A percentile compares a stretch with the other conserved stretches of the same genome.
These are phyloP conservation scores for Petunia axillaris DNA, from an alignment of 257 asterid species.

Conservation along the genomic window DNA sequence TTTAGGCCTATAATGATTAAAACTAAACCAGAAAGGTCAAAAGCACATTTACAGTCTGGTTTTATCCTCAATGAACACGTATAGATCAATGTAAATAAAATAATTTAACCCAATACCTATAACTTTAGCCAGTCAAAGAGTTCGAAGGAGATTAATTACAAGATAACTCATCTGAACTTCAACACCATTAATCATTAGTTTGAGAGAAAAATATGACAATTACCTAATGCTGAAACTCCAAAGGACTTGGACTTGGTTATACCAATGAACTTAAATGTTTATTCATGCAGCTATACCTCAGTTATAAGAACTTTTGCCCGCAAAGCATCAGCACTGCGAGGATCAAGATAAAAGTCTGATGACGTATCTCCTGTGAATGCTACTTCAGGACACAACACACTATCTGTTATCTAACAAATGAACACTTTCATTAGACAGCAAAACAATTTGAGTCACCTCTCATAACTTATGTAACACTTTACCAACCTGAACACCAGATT, in stretches of 20 bases:
- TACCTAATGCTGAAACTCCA: not conserved
- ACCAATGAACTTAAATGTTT: not conserved
- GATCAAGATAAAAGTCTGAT: constrained; percentile 80
- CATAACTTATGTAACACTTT: constrained; percentile 16
- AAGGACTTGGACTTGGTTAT: constrained; percentile 7
- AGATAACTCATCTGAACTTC: not conserved
- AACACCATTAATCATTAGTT: not conserved
- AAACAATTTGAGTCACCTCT: constrained; percentile 5
- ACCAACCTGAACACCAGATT: constrained; percentile 89
- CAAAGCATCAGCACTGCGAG: constrained; percentile 90
- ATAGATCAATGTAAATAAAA: not conserved
- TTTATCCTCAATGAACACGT: not conserved
- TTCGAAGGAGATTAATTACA: not conserved
- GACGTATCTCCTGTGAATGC: constrained; percentile 97
- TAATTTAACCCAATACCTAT: not conserved
- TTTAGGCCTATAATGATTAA: not conserved
- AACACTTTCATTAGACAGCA: constrained; percentile 1
- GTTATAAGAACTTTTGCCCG: constrained; percentile 93
- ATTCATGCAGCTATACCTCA: constrained; percentile 54
- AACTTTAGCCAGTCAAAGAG: not conserved
- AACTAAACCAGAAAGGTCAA: not conserved
- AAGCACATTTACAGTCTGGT: not conserved
- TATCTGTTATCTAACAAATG: constrained; percentile 77
- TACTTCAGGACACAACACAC: constrained; percentile 86
- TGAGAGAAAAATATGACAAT: not conserved